Conservation (phyloP, 2,329 filamentous ascomycete genomes). For the Diaporthe citrichinensis region DNA sequence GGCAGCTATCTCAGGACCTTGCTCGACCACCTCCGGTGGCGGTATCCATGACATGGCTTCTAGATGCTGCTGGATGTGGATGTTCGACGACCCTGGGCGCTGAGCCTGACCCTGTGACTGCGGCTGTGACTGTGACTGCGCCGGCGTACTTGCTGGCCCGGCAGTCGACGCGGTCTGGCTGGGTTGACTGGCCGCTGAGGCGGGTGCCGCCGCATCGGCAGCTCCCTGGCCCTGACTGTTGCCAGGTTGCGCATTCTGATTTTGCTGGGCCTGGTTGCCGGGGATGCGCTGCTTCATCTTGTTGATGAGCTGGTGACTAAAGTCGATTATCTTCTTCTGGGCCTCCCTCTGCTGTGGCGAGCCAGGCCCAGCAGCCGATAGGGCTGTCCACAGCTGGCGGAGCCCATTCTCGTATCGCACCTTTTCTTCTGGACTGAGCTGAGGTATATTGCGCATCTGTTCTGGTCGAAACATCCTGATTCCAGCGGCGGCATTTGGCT, state of each 20-base stretch:
- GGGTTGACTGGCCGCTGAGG: conserved; percentile 39
- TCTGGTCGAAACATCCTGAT: conserved; percentile 62
- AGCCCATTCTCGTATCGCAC: conserved; percentile 72
- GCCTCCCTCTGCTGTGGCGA: conserved; percentile 65
- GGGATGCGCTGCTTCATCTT: conserved; percentile 61
- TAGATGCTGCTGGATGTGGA: conserved; percentile 62
- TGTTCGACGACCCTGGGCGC: conserved; percentile 43
- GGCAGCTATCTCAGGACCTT: conserved; percentile 57
- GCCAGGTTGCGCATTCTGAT: conserved; percentile 29
- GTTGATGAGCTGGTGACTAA: conserved; percentile 68
- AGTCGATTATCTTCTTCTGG: conserved; percentile 71
- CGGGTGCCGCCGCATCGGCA: conserved; percentile 22
- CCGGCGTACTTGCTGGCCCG: conserved; percentile 16
- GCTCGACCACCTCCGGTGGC: conserved; percentile 58
- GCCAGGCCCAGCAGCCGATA: conserved; percentile 62
- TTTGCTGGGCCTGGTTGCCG: conserved; percentile 46
- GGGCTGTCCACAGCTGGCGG: conserved; percentile 66
- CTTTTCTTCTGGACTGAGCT: conserved; percentile 69
- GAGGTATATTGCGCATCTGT: conserved; percentile 64
- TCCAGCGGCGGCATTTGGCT: conserved; percentile 42
- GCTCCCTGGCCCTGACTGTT: conserved; percentile 35
- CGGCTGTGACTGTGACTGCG: conserved; percentile 31
- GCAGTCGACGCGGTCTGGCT: conserved; percentile 31
- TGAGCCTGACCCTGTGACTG: conserved; percentile 45
- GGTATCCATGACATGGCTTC: conserved; percentile 63